Base-by-base conservation (phyloP, 1,284 basidiomycete genomes). In the Leccinum pachyderme region DNA sequence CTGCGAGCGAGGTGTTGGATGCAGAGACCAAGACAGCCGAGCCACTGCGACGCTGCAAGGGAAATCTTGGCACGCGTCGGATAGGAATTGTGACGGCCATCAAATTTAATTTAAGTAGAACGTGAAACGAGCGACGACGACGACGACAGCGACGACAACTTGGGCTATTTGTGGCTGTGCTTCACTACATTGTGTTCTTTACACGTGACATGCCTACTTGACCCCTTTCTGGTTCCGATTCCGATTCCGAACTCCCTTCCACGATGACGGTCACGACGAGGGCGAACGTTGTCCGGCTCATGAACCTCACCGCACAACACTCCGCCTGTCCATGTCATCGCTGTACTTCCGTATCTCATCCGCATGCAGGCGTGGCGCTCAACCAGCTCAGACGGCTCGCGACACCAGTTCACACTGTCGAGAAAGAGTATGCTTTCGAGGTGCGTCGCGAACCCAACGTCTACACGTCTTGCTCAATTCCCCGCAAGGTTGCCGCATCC, bases 381-480 rank as follows among this genome's bases (percentile, higher is more conserved):
- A 82, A 75, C 62, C 86, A 88, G 67, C 73, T 91, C 59, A 77
- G 90, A 61, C 83, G 76, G 67, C 81, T 91, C 60, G 95, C 94
- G n/a, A 92, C 91, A 1, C 95, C 95, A 27, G 86, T 93, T 12
- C 82, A 92, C 52, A 65, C 73, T 4, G 77, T 86, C 8, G 80
- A 93, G 72, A 93, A 89, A 69, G 95, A 98, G 74, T 98, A 98
- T 71, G 95, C 95, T 0, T 98, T 98, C 66, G 95, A 98, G 81
- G 93, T 89, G 62, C 54, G 62, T 47, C 3, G 28, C 27, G 13
- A 11, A 2, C 44, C 18, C 3, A 1, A 12, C 18, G 35, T 47
- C 15, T 31, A 4, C 33, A 39, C 39, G 52, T 37, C 25, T 5
- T 11, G 9, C 6, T 27, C 7, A 44, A 44, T 47, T 39, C 13